Evolutionary conservation across 2,329 filamentous ascomycete genomes (phyloP).

Genomic region (Talaromyces sp.): DNA sequence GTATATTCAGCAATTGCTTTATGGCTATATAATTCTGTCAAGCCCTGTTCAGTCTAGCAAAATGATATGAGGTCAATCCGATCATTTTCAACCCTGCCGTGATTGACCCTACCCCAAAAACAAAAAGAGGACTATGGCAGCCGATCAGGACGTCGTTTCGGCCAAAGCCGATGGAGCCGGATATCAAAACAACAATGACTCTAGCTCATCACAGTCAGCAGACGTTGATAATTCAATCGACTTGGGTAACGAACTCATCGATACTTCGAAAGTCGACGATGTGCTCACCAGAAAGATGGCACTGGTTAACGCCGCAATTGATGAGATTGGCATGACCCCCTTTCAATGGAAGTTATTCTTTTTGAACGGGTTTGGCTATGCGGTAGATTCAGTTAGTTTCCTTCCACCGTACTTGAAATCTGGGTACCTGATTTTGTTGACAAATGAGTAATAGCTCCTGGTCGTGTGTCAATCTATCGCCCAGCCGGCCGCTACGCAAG

Average conservation of each 20-base stretch:
- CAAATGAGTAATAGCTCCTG: constrained; percentile 1
- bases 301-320: constrained; percentile 38
- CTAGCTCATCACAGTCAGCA: neutral
- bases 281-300: constrained; percentile 37
- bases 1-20: neutral
- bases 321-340: constrained; percentile 58
- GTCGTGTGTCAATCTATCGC: constrained; percentile 6
- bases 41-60: too few relatives aligned
- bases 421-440: neutral
- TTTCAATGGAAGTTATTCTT: constrained; percentile 60
- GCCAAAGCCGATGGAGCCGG: neutral
- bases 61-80: neutral
- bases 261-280: constrained; percentile 27
- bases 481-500: constrained; percentile 2
- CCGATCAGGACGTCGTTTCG: neutral
- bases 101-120: neutral
- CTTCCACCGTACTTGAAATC: neutral
- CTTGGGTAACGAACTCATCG: constrained; percentile 1
- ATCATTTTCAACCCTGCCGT: neutral
- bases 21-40: too few relatives aligned
- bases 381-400: constrained; percentile 4
- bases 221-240: neutral
- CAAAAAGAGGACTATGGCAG: neutral
- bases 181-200: neutral
- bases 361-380: constrained; percentile 57